These are phyloP conservation scores for Waltergamsia citrina DNA, from an alignment of 2,329 filamentous ascomycete species.

Conservation along the genomic window DNA sequence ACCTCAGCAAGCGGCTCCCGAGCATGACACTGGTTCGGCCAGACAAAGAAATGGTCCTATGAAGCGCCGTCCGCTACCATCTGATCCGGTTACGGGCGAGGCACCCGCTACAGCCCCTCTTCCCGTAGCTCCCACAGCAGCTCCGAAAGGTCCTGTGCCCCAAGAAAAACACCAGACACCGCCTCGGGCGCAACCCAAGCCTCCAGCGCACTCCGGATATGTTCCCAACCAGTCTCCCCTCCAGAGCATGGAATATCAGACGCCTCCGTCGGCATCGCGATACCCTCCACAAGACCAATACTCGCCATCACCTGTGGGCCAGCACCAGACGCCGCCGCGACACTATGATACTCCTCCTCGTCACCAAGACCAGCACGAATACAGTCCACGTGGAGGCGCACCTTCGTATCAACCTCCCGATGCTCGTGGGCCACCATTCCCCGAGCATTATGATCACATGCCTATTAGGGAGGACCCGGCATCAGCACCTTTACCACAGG, in stretches of 20 bases:
- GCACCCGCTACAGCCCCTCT: slow-evolving; percentile 18
- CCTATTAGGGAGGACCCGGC: slow-evolving; percentile 5
- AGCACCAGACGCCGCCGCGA: slow-evolving; percentile 10
- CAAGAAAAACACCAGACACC: slow-evolving; percentile 36
- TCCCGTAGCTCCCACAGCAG: slow-evolving; percentile 2
- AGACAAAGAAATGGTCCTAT: slow-evolving; percentile 48
- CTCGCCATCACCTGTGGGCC: slow-evolving; percentile 18
- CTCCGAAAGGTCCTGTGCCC: slow-evolving; percentile 15
- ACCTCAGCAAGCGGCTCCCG: slow-evolving; percentile 20
- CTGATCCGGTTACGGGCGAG: slow-evolving; percentile 59
- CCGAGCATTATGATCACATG: slow-evolving; percentile 19
- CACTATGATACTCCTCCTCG: slow-evolving; percentile 18
- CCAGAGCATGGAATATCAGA: slow-evolving; percentile 41
- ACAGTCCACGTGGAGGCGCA: slow-evolving; percentile 17
- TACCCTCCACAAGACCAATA: slow-evolving; percentile 27
- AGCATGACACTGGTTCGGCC: slow-evolving; percentile 25
- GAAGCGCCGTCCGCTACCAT: slow-evolving; percentile 77
- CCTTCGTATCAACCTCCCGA: slow-evolving; percentile 27
- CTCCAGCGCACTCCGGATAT: slow-evolving; percentile 24
- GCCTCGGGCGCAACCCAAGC: slow-evolving; percentile 34
- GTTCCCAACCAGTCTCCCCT: slow-evolving; percentile 43
- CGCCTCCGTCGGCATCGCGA: slow-evolving; percentile 21
- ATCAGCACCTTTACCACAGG: slow-evolving; percentile 17
- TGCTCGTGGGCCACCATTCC: slow-evolving; percentile 19
- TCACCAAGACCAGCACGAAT: slow-evolving; percentile 26